Conservation (phyloP, 106 monocot genomes). For the Apostasia shenzhenica region DNA sequence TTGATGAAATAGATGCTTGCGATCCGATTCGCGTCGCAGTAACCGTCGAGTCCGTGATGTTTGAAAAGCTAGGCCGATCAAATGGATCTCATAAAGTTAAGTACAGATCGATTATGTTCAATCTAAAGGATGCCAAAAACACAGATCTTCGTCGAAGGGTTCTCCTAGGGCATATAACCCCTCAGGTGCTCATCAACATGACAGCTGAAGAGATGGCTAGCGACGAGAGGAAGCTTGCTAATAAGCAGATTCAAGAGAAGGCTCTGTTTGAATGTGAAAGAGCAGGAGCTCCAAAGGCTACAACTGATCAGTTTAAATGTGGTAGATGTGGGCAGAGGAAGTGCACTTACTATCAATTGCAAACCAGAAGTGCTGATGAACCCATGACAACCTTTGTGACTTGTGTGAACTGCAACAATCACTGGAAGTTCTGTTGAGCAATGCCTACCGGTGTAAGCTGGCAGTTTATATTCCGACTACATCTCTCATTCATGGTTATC, state of each 20-base stretch:
- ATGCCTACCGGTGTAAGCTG: neutral
- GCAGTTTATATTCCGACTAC: neutral
- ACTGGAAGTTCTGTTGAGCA: slow-evolving; percentile 71
- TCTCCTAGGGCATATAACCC: slow-evolving; percentile 59
- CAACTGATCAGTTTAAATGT: slow-evolving; percentile 94
- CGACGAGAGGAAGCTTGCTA: slow-evolving; percentile 60
- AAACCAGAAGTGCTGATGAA: slow-evolving; percentile 62
- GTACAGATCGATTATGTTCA: slow-evolving; percentile 89
- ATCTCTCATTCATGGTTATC: neutral
- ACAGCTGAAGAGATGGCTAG: slow-evolving; percentile 94
- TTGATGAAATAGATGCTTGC: slow-evolving; percentile 52
- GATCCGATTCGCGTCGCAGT: slow-evolving; percentile 82
- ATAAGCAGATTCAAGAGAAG: slow-evolving; percentile 84
- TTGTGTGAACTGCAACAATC: slow-evolving; percentile 75
- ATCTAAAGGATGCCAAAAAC: slow-evolving; percentile 82
- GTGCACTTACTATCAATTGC: slow-evolving; percentile 66
- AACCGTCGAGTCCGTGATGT: slow-evolving; percentile 56
- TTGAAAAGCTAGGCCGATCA: slow-evolving; percentile 68
- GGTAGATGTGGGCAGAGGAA: slow-evolving; percentile 74
- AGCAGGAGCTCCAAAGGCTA: slow-evolving; percentile 57
- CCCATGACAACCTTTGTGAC: slow-evolving; percentile 77
- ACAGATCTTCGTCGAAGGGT: slow-evolving; percentile 87
- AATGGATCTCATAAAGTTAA: slow-evolving; percentile 62
- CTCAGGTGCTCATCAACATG: slow-evolving; percentile 45
- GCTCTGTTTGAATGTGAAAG: slow-evolving; percentile 83